Evolutionary conservation across 441 rosid genomes (phyloP), one percentile per base, ranked within the genome.

Genomic region (Lagerstroemia fauriei): DNA sequence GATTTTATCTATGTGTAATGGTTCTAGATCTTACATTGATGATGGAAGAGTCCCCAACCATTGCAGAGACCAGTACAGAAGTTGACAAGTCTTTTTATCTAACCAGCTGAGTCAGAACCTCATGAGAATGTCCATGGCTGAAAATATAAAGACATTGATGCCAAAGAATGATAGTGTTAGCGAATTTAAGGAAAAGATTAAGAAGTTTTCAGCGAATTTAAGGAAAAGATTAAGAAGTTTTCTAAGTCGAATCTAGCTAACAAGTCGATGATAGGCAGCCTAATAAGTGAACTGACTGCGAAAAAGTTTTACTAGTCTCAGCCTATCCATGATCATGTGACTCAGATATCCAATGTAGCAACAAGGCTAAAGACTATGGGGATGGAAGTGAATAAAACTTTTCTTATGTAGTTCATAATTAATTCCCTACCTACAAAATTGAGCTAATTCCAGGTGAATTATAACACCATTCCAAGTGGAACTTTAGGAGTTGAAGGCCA

Each of bases 381-480:
- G 22, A 63, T 63, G 69, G n/a, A 63, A 8, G 31, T 63, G n/a
- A 24, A 20, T 27, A 25, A 63, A 25, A 9, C n/a, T 24, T 63
- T 63, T 20, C 31, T 63, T 1, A 1, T 63, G 9, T 20, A 63
- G 31, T 63, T 63, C 69, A 63, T 9, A 9, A 11, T 80, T 14
- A 70, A 80, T 27, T 72, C 82, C 4, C 32, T 80, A 14, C 69
- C 76, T 80, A 51, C 77, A 71, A 51, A 80, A 25, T 80, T 27
- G 31, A 50, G 82, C 7, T 68, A 44, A 18, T 80, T 71, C 41
- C 66, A 80, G 48, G 44, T 79, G 7, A 69, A 68, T 29, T 78
- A 63, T 29, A 78, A 78, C 81, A 65, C 53, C 25, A 78, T 79
- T 51, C 66, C 22, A 79, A 79, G 63, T 79, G 81, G 78, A 53